Conservation (phyloP, 2,329 filamentous ascomycete species). For the Xylariaceae sp. region DNA sequence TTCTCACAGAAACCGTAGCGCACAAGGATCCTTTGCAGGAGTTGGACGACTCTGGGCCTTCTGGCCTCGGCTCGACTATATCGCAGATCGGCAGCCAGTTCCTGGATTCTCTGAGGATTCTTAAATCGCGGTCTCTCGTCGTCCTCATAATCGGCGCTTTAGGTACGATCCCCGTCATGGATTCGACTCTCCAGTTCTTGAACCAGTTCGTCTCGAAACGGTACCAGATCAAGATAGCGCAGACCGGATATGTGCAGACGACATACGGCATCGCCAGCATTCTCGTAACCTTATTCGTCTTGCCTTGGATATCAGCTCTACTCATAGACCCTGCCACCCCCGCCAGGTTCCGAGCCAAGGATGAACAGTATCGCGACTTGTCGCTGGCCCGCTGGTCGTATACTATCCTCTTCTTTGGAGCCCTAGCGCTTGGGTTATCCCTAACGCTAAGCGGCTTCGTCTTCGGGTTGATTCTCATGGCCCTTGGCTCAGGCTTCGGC, state of each 20-base stretch:
- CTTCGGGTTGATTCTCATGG: conserved; percentile 30
- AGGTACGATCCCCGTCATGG: conserved; percentile 19
- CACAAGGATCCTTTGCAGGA: not conserved
- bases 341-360: conserved; percentile 15
- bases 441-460: conserved; percentile 28
- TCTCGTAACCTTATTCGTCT: conserved; percentile 27
- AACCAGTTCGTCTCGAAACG: conserved; percentile 34
- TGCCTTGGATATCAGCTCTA: conserved; percentile 27
- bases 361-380: conserved; percentile 31
- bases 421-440: conserved; percentile 27
- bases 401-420: conserved; percentile 23
- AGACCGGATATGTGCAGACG: conserved; percentile 34
- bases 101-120: conserved; percentile 28
- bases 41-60: not conserved
- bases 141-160: conserved; percentile 25
- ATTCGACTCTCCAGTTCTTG: conserved; percentile 26
- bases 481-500: conserved; percentile 29
- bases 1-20: conserved; percentile 30
- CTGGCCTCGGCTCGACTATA: conserved; percentile 13
- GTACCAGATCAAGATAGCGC: conserved; percentile 28
- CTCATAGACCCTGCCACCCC: conserved; percentile 25
- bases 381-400: conserved; percentile 29
- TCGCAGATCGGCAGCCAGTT: conserved; percentile 17
- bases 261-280: conserved; percentile 28
- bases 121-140: conserved; percentile 26